Evolutionary conservation across 139 green algal genomes (phyloP).

Genomic region (Chlorella sp.): DNA sequence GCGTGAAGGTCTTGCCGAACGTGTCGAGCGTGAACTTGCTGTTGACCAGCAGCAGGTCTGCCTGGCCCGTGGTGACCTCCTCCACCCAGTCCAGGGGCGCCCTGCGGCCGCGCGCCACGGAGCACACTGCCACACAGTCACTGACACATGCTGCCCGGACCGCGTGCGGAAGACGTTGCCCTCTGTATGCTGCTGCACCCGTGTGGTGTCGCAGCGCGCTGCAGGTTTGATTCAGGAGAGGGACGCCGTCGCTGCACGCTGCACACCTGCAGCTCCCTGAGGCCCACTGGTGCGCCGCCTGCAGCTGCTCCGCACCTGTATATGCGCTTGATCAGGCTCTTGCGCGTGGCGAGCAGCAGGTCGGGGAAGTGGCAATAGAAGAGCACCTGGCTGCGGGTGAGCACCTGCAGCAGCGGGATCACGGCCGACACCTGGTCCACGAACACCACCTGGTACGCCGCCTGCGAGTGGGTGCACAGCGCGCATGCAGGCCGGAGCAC

Average conservation of each 20-base stretch:
- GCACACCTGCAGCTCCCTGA: too few species aligned
- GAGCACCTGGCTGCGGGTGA: slow-evolving; percentile 56
- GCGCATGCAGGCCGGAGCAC: too few species aligned
- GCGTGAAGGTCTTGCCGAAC: slow-evolving; percentile 78
- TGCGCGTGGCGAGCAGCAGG: slow-evolving; percentile 66
- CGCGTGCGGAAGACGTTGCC: too few species aligned
- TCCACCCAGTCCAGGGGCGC: slow-evolving; percentile 81
- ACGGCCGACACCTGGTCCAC: slow-evolving; percentile 76
- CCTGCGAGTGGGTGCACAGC: neutral
- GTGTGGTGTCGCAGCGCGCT: neutral
- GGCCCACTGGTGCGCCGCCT: too few species aligned
- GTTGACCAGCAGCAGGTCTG: slow-evolving; percentile 87
- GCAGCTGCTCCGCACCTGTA: slow-evolving; percentile 15
- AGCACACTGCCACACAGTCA: neutral
- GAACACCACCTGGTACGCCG: slow-evolving; percentile 74
- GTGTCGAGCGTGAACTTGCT: slow-evolving; percentile 80
- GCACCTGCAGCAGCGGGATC: slow-evolving; percentile 65
- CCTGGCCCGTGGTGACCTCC: slow-evolving; percentile 69
- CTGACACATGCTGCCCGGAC: too few species aligned
- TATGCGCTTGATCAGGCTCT: slow-evolving; percentile 31
- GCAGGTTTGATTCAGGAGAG: too few species aligned
- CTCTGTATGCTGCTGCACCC: neutral
- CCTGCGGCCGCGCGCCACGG: neutral
- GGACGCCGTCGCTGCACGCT: too few species aligned
- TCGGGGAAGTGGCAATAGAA: slow-evolving; percentile 99